Conservation (phyloP, 2,329 filamentous ascomycete genomes). For the Pleomassaria siparia region DNA sequence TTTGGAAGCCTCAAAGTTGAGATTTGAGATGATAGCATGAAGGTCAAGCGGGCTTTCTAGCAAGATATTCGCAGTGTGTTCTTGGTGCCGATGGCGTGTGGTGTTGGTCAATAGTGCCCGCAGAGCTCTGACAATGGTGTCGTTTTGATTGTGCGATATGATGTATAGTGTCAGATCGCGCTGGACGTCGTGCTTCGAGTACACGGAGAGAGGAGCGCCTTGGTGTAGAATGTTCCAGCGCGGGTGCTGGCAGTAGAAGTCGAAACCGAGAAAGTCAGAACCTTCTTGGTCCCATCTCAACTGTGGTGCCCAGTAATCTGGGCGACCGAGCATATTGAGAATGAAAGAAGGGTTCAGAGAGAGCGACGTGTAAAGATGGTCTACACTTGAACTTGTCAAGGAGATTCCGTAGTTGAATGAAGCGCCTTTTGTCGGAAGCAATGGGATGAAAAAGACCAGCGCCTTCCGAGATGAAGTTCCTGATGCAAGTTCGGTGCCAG, state of each 20-base stretch:
- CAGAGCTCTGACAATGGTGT: constrained; percentile 10
- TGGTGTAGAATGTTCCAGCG: constrained; percentile 19
- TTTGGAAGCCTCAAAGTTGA: constrained; percentile 18
- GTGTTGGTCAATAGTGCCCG: constrained; percentile 4
- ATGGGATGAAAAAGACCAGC: constrained; percentile 3
- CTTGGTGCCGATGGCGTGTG: constrained; percentile 4
- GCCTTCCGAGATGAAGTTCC: background rate
- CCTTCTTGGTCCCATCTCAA: constrained; percentile 12
- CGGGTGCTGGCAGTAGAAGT: constrained; percentile 22
- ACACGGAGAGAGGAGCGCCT: constrained; percentile 18
- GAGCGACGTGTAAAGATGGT: constrained; percentile 8
- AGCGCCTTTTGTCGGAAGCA: background rate
- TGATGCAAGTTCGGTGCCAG: background rate
- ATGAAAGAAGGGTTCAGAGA: constrained; percentile 10
- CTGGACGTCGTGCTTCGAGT: constrained; percentile 15
- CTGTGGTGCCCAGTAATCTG: constrained; percentile 16
- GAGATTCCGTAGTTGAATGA: constrained; percentile 4
- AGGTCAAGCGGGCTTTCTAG: constrained; percentile 16
- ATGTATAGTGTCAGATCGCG: constrained; percentile 13
- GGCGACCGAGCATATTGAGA: constrained; percentile 12
- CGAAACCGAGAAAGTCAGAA: constrained; percentile 7
- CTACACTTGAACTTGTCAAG: constrained; percentile 7
- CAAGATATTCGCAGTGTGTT: constrained; percentile 11
- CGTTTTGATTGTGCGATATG: constrained; percentile 13
- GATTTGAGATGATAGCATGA: constrained; percentile 11